These are phyloP conservation scores for Globisporangium takayamanum DNA, from an alignment of 352 stramenopile species.

Conservation along the genomic window DNA sequence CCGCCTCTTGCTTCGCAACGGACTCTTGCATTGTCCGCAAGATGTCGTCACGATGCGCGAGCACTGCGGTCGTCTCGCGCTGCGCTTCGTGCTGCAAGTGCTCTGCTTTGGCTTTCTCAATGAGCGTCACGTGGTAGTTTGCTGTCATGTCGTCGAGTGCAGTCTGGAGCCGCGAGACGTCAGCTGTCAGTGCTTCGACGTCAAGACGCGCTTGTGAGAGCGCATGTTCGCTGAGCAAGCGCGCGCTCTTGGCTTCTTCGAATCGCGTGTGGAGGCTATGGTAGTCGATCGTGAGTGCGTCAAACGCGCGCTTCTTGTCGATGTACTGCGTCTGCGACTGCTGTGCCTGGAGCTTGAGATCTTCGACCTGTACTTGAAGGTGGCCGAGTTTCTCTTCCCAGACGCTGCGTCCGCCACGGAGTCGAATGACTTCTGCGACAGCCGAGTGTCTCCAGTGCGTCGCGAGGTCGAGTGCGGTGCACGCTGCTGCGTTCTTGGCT, in stretches of 20 bases:
- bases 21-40: conserved; percentile 38
- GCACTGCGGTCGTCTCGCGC: conserved; percentile 23
- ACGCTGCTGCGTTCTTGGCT: conserved; percentile 63
- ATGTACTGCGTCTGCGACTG: conserved; percentile 21
- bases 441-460: conserved; percentile 71
- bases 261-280: conserved; percentile 27
- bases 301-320: conserved; percentile 19
- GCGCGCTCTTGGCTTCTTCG: conserved; percentile 42
- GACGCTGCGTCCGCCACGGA: conserved; percentile 53
- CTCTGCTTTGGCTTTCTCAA: conserved; percentile 28
- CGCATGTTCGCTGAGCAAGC: conserved; percentile 10
- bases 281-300: conserved; percentile 24
- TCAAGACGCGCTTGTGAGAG: conserved; percentile 8
- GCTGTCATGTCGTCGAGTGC: conserved; percentile 13
- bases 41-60: conserved; percentile 44
- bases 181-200: background rate
- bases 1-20: conserved; percentile 35
- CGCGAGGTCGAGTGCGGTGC: conserved; percentile 60
- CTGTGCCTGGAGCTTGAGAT: conserved; percentile 31
- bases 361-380: conserved; percentile 59
- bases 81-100: conserved; percentile 19
- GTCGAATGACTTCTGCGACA: conserved; percentile 58
- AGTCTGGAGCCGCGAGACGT: conserved; percentile 11
- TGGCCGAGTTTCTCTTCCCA: conserved; percentile 73
- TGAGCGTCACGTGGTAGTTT: conserved; percentile 18